Percentiles rank a stretch among this genome's conserved stretches.
Conservation (phyloP, 129 eudicot genomes). For the Cynara cardunculus region DNA sequence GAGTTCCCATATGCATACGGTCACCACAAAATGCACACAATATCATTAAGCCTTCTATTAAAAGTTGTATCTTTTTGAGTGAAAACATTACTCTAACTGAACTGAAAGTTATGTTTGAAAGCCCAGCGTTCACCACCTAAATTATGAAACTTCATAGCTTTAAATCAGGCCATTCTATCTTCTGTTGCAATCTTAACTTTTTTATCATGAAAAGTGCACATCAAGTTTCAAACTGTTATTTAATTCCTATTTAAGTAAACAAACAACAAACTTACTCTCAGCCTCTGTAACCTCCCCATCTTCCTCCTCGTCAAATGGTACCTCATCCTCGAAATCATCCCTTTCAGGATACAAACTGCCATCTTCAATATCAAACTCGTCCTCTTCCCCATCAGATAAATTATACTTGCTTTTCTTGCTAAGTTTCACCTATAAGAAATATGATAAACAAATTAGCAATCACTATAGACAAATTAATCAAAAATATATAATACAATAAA, state of each 20-base stretch:
- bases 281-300: conserved; percentile 41
- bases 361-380: conserved; percentile 54
- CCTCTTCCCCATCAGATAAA: conserved; percentile 93
- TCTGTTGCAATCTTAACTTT: not conserved
- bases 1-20: not conserved
- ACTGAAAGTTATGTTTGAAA: not conserved
- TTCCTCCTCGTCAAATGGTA: conserved; percentile 59
- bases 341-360: conserved; percentile 43
- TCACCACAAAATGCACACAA: not conserved
- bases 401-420: conserved; percentile 73
- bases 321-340: conserved; percentile 92
- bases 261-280: conserved; percentile 40
- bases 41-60: not conserved
- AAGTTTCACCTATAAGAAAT: conserved; percentile 45
- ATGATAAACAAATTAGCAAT: not conserved
- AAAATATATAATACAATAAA: not conserved
- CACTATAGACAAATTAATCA: not conserved
- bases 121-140: not conserved
- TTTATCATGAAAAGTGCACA: not conserved
- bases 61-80: not conserved
- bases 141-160: not conserved
- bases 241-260: not conserved
- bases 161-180: not conserved
- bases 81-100: not conserved
- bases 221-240: not conserved